Conservation (phyloP, 2,329 filamentous ascomycete genomes). For the Aureobasidium sp. region DNA sequence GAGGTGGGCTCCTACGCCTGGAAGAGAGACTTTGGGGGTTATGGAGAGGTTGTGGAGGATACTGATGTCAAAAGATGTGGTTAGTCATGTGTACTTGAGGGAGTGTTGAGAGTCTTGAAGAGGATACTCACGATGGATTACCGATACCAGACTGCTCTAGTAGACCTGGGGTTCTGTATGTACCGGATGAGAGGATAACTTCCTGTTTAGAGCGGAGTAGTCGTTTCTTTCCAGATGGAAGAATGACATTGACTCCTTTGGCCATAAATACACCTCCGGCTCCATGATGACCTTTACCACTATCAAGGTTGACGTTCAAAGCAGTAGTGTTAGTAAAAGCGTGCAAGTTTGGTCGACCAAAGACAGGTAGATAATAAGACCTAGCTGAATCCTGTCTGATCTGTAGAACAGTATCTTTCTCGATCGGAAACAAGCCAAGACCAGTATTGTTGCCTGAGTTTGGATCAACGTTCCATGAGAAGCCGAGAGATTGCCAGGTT, state of each 20-base stretch:
- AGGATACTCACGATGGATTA: constrained; percentile 30
- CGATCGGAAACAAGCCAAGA: constrained; percentile 47
- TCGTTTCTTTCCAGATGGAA: constrained; percentile 26
- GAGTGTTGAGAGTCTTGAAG: no score
- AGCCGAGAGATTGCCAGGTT: constrained; percentile 38
- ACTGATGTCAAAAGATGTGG: not conserved
- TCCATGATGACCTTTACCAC: constrained; percentile 8
- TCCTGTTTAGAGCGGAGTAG: constrained; percentile 29
- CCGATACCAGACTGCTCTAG: constrained; percentile 42
- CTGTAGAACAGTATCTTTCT: constrained; percentile 41
- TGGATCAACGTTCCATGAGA: constrained; percentile 45
- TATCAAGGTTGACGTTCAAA: not conserved
- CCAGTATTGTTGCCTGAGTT: constrained; percentile 52
- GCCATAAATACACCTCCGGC: no score
- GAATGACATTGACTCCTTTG: no score
- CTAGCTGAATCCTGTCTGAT: constrained; percentile 53
- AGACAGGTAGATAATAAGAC: constrained; percentile 53
- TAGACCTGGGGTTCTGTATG: constrained; percentile 37
- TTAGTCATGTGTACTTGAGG: not conserved
- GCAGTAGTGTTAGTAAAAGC: constrained; percentile 44
- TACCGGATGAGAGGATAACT: constrained; percentile 41
- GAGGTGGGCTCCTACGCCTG: constrained; percentile 39
- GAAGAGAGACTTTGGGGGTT: constrained; percentile 32
- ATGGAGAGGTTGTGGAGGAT: constrained; percentile 34
- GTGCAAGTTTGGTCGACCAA: constrained; percentile 45